phyloP scores from a whole-genome alignment of 805 yeast species.

The Yamadazyma paraphyllophila region DNA sequence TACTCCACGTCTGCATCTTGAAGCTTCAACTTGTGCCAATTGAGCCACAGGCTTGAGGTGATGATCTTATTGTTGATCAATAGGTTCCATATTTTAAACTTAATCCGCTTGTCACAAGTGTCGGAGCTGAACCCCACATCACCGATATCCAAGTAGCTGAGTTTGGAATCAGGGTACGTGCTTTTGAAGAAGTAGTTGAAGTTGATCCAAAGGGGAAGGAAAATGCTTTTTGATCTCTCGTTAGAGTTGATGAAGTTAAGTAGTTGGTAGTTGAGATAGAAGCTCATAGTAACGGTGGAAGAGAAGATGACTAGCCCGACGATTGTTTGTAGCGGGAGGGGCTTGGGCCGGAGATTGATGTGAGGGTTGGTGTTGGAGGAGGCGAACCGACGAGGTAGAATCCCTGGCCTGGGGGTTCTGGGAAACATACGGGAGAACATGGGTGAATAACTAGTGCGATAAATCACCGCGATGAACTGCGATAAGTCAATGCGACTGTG shows the following conservation, averaged over 20 bases:
- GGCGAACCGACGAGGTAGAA: background rate
- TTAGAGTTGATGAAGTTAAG: constrained; percentile 10
- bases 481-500: no score
- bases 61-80: constrained; percentile 21
- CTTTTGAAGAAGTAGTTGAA: constrained; percentile 29
- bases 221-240: constrained; percentile 13
- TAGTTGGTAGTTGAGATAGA: constrained; percentile 13
- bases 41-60: constrained; percentile 25
- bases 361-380: constrained; percentile 1
- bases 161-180: constrained; percentile 25
- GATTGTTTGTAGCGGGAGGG: constrained; percentile 10
- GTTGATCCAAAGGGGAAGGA: constrained; percentile 26
- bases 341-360: constrained; percentile 7
- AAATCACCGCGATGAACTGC: background rate
- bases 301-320: constrained; percentile 11
- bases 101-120: constrained; percentile 12
- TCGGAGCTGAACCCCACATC: background rate
- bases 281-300: constrained; percentile 13
- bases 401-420: background rate
- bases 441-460: background rate
- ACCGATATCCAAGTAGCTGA: constrained; percentile 15
- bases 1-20: constrained; percentile 24
- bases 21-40: constrained; percentile 19
- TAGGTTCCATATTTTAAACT: constrained; percentile 11
- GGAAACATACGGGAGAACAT: background rate